Evolutionary conservation across 352 stramenopile species (phyloP).

Genomic region (Pythium graminicola): DNA sequence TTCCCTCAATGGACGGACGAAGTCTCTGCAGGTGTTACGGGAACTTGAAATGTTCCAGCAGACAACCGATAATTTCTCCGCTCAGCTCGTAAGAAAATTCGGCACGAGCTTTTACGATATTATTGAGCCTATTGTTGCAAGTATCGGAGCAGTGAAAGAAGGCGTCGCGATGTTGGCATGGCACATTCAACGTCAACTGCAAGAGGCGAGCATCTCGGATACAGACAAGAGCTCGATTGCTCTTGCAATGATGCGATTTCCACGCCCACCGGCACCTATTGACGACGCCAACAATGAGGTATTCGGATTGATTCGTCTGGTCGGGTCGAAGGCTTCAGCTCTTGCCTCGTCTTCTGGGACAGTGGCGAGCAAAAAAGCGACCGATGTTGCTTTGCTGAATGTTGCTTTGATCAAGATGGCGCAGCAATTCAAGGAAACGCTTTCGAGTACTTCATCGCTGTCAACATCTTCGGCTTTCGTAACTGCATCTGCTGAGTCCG

Average conservation of each 20-base stretch:
- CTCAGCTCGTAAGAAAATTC: slow-evolving; percentile 67
- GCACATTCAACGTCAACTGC: slow-evolving; percentile 49
- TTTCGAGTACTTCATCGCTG: slow-evolving; percentile 19
- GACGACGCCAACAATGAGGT: slow-evolving; percentile 11
- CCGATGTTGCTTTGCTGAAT: slow-evolving; percentile 58
- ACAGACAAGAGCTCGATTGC: slow-evolving; percentile 43
- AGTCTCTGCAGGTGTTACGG: slow-evolving; percentile 64
- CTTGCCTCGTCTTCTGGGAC: slow-evolving; percentile 15
- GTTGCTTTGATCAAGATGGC: slow-evolving; percentile 65
- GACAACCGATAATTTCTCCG: slow-evolving; percentile 74
- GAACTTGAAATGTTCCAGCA: slow-evolving; percentile 87
- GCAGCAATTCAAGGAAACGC: slow-evolving; percentile 48
- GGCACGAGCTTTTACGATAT: slow-evolving; percentile 75
- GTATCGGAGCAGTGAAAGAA: slow-evolving; percentile 84
- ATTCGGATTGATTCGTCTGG: slow-evolving; percentile 19
- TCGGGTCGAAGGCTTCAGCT: slow-evolving; percentile 16
- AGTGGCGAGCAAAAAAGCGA: slow-evolving; percentile 39
- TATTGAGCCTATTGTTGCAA: slow-evolving; percentile 62
- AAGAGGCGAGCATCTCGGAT: slow-evolving; percentile 38
- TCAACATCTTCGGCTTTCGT: slow-evolving; percentile 16
- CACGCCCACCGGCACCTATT: slow-evolving; percentile 17
- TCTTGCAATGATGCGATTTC: slow-evolving; percentile 68
- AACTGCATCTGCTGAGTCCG: background rate
- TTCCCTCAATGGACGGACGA: slow-evolving; percentile 32
- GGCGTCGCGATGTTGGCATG: slow-evolving; percentile 67